These are phyloP conservation scores for Aureobasidium lini DNA, from an alignment of 2,329 filamentous ascomycete species.

Conservation along the genomic window DNA sequence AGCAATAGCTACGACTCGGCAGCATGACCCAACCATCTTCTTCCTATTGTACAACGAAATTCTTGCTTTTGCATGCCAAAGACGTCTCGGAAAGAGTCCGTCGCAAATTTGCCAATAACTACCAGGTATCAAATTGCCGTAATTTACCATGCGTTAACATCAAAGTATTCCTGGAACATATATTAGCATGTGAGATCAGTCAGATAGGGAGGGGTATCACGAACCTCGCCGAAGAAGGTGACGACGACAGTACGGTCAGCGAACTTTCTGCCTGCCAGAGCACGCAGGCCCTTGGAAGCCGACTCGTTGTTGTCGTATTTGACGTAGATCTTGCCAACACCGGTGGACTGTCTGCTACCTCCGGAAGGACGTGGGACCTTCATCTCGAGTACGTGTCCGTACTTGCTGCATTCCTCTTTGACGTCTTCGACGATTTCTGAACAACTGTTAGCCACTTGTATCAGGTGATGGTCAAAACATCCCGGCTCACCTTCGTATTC, in stretches of 20 bases:
- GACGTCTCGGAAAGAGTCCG: constrained; percentile 4
- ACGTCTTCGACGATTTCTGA: constrained; percentile 95
- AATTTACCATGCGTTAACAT: constrained; percentile 74
- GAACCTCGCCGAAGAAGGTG: constrained; percentile 90
- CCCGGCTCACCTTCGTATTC: constrained; percentile 76
- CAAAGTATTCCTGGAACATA: constrained; percentile 71
- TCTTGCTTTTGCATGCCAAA: constrained; percentile 7
- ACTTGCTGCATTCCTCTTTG: constrained; percentile 86
- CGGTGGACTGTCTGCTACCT: constrained; percentile 73
- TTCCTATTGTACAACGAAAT: constrained; percentile 9
- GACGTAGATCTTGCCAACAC: constrained; percentile 96
- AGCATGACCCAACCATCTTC: background rate
- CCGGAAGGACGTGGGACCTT: constrained; percentile 86
- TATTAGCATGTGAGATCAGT: background rate
- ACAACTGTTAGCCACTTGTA: constrained; percentile 20
- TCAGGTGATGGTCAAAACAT: background rate
- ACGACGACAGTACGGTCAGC: constrained; percentile 92
- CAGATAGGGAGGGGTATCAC: constrained; percentile 18
- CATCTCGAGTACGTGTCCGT: constrained; percentile 73
- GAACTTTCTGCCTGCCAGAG: constrained; percentile 93
- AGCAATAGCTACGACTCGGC: background rate
- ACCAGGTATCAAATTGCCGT: constrained; percentile 9
- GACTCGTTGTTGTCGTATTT: constrained; percentile 77
- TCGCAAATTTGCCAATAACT: constrained; percentile 9
- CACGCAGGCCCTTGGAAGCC: constrained; percentile 75